These are phyloP conservation scores for Lindgomyces ingoldianus DNA, from an alignment of 495 filamentous ascomycete genomes.

Conservation along the genomic window DNA sequence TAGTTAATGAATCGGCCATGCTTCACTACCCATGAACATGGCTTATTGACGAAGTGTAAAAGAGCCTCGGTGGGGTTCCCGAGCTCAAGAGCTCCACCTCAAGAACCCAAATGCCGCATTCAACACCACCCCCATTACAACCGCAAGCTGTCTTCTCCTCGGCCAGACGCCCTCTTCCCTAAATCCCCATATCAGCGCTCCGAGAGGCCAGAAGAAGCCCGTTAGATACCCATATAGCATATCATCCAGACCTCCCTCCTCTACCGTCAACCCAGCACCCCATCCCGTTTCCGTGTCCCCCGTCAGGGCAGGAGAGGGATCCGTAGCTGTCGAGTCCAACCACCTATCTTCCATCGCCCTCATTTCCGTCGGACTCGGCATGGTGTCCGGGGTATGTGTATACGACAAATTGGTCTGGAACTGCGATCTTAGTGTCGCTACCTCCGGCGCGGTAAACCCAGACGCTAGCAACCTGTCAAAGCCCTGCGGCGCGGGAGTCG, in stretches of 20 bases:
- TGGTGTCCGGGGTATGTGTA: slow-evolving; percentile 69
- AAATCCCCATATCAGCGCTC: slow-evolving; percentile 78
- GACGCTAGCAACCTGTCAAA: slow-evolving; percentile 83
- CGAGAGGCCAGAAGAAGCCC: slow-evolving; percentile 93
- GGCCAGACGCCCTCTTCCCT: slow-evolving; percentile 89
- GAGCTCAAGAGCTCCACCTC: slow-evolving; percentile 52
- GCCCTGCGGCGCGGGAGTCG: slow-evolving; percentile 69
- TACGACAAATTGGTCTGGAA: slow-evolving; percentile 75
- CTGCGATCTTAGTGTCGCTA: slow-evolving; percentile 78
- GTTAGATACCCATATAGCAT: slow-evolving; percentile 85
- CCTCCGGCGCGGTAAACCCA: slow-evolving; percentile 78
- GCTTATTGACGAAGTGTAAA: too few relatives aligned
- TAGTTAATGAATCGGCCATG: too few relatives aligned
- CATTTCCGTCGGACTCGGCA: slow-evolving; percentile 66
- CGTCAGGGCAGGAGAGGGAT: slow-evolving; percentile 41
- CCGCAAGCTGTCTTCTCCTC: slow-evolving; percentile 76
- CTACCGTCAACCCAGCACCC: slow-evolving; percentile 49
- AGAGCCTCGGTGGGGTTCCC: too few relatives aligned
- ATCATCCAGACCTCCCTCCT: slow-evolving; percentile 68
- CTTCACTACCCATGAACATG: too few relatives aligned
- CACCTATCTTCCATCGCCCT: slow-evolving; percentile 81
- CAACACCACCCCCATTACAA: slow-evolving; percentile 75
- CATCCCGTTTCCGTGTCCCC: slow-evolving; percentile 44
- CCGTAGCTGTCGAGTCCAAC: slow-evolving; percentile 73
- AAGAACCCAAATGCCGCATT: slow-evolving; percentile 71